Evolutionary conservation across 2,329 filamentous ascomycete genomes (phyloP), one percentile per base, ranked within the genome.

Genomic region (Byssothecium circinans): DNA sequence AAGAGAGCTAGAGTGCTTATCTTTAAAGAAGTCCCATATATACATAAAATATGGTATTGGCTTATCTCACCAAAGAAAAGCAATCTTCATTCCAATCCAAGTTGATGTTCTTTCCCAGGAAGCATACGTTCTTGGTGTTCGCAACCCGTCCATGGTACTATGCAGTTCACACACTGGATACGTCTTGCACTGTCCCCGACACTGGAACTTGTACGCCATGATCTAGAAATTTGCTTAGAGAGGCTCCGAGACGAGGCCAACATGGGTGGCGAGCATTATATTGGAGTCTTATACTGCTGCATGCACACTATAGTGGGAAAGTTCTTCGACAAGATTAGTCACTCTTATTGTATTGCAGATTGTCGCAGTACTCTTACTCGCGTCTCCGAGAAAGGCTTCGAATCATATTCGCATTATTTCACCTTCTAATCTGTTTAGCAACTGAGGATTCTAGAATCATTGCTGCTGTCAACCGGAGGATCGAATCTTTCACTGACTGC

Each of bases 381-480:
- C 38, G 75, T 75, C 0, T 80, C 76, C 0, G 78, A 81, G 50
- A 80, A 80, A 62, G 78, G 77, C 4, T 78, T 80, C 3, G 74
- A 79, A 51, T 75, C 76, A 0, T 80, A 80, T 80, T 80, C 50
- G 73, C 78, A 43, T 71, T 80, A 14, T 79, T 77, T 54, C 78
- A 80, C 56, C 61, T 81, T 0, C 68, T 81, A 0, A 62, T 80
- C 10, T 80, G 78, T 46, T 58, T 78, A 1, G 75, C 76, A 0
- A 71, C 68, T 1, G 69, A 73, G 15, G 43, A 74, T 17, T 45
- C 52, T 0, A 41, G 51, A 3, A 67, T 78, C 20, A 64, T 78
- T 12, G 41, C 47, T 0, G 48, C 62, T 2, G 76, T 76, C n/a
- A 78, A 80, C 58, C 42, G 45, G 1, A 66, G 69, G 11, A 61